Conservation (phyloP, 768 basidiomycete species). For the Tulasnella sp. region DNA sequence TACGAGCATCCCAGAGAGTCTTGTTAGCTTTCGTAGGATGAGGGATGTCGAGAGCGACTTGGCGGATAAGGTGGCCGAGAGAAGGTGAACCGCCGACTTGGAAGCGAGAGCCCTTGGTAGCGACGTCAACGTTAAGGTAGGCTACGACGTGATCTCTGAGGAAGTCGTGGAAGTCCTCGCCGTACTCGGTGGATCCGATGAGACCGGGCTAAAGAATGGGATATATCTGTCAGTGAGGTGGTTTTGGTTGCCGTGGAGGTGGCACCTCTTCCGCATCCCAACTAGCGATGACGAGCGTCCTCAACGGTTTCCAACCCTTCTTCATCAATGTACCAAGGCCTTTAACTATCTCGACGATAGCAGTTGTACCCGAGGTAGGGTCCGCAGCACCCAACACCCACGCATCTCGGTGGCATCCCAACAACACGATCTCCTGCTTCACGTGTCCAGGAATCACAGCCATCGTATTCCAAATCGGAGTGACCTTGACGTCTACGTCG, state of each 20-base stretch:
- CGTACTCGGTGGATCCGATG: conserved; percentile 87
- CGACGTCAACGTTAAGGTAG: conserved; percentile 73
- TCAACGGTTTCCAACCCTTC: conserved; percentile 78
- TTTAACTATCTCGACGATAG: conserved; percentile 70
- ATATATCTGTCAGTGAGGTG: neutral
- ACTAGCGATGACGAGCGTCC: conserved; percentile 67
- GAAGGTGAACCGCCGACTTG: conserved; percentile 67
- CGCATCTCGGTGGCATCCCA: conserved; percentile 87
- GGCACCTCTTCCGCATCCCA: conserved; percentile 70
- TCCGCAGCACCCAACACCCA: conserved; percentile 83
- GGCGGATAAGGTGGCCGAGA: conserved; percentile 67
- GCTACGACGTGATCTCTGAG: conserved; percentile 74
- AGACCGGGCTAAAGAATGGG: conserved; percentile 51
- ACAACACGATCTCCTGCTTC: conserved; percentile 75
- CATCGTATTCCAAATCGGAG: conserved; percentile 88
- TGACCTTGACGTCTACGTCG: conserved; percentile 74
- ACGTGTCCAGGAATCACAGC: conserved; percentile 78
- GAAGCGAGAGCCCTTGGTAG: conserved; percentile 61
- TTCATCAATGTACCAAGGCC: conserved; percentile 65
- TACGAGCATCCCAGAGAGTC: conserved; percentile 74
- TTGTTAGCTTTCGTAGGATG: conserved; percentile 64
- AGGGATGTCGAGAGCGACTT: conserved; percentile 64
- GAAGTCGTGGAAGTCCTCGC: conserved; percentile 85
- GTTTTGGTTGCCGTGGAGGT: neutral
- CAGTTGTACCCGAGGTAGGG: conserved; percentile 75